Evolutionary conservation across 345 rosid species (phyloP), one percentile per base, ranked within the genome.

Genomic region (Brassica rapa): DNA sequence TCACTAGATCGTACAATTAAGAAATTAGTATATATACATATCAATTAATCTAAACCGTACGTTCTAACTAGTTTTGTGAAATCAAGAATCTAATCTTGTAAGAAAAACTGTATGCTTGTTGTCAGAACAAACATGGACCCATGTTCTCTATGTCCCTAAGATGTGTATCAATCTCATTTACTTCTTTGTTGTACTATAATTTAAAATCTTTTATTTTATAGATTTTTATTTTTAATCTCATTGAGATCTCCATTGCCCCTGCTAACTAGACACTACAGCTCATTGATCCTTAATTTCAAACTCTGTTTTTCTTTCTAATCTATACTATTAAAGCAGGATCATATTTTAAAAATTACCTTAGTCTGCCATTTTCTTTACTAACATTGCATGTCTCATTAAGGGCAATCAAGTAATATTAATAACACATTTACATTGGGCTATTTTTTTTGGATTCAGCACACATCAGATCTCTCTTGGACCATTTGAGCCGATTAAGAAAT

Each of bases 181-280:
- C 75, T 68, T 60, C 83, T 46, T 71, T 82, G 79, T 82, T 76
- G 32, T 66, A 14, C 68, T 8, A 16, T 78, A 10, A 72, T 81
- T 51, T 25, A 33, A 66, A 14, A 5, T 8, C 0, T 7, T 15
- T 23, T 3, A 10, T 70, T 70, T 62, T 46, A 35, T 72, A 62
- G 76, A 4, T n/a, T 80, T 63, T 57, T 66, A 62, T 65, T n/a
- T 78, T 60, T 57, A 69, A 65, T 65, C 35, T 70, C 39, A 57
- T 43, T 72, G 77, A 71, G 77, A 75, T 81, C 70, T 71, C 77
- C 81, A 66, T 72, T 84, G 88, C 84, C 81, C 14, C 85, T 77
- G 32, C 66, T 72, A 71, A 21, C 62, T 35, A 41, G 77, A 85
- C 91, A 89, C 41, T 65, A 78, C 91, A 86, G 89, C 89, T 84